Conservation (phyloP, 2,329 filamentous ascomycete genomes). For the Basipetospora chlamydospora region DNA sequence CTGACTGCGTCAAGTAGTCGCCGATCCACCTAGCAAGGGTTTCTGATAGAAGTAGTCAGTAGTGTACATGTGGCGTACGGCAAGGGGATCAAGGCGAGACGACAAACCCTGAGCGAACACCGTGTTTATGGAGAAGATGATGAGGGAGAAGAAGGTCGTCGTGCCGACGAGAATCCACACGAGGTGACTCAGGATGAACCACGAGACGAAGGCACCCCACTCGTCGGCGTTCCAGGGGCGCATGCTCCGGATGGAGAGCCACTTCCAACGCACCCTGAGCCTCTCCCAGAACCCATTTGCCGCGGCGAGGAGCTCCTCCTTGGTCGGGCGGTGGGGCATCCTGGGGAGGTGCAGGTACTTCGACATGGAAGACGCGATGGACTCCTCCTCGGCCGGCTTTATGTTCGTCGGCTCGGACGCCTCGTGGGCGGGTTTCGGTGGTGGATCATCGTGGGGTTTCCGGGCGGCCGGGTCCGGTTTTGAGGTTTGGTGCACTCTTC, state of each 20-base stretch:
- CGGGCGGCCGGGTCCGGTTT: neutral
- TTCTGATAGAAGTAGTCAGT: constrained; percentile 46
- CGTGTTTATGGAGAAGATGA: constrained; percentile 87
- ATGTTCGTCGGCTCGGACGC: neutral
- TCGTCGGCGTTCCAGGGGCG: constrained; percentile 93
- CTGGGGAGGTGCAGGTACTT: constrained; percentile 49
- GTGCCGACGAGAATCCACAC: constrained; percentile 95
- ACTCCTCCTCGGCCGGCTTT: constrained; percentile 19
- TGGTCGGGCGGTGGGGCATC: constrained; percentile 76
- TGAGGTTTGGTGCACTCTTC: constrained; percentile 2
- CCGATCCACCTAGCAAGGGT: constrained; percentile 86
- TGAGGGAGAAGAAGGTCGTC: constrained; percentile 87
- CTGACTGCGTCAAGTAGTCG: constrained; percentile 88
- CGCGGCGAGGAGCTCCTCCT: constrained; percentile 82
- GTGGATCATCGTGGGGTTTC: constrained; percentile 1
- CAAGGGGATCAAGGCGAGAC: neutral
- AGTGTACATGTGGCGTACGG: too few species aligned
- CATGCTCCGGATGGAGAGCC: constrained; percentile 88
- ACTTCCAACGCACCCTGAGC: constrained; percentile 85
- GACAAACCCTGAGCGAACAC: constrained; percentile 76
- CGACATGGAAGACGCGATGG: constrained; percentile 36
- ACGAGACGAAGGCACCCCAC: constrained; percentile 86
- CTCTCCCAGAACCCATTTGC: constrained; percentile 89
- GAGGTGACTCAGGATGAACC: constrained; percentile 85
- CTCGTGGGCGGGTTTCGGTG: neutral